Percentiles rank a stretch among this genome's conserved stretches.
phyloP scores from a whole-genome alignment of 176 grass and related monocot species.

The Carex kokanica region DNA sequence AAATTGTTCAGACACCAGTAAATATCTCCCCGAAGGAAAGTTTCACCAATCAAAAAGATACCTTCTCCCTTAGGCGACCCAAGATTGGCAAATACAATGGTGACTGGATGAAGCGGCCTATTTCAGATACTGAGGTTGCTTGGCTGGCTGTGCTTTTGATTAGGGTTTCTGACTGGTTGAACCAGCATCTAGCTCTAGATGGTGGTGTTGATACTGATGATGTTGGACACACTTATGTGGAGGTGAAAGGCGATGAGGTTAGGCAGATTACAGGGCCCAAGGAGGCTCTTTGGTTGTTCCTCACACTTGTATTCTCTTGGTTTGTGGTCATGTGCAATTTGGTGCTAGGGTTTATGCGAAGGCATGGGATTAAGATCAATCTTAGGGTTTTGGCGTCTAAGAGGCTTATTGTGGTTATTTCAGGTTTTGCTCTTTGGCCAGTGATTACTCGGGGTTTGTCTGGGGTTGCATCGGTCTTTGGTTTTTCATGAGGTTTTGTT shows the following conservation, averaged over 20 bases:
- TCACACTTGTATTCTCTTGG: constrained; percentile 40
- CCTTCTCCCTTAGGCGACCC: constrained; percentile 70
- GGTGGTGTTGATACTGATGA: constrained; percentile 17
- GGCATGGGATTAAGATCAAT: constrained; percentile 53
- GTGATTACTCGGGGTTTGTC: constrained; percentile 27
- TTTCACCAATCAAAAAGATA: constrained; percentile 34
- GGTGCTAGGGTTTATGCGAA: constrained; percentile 54
- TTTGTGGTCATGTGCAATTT: constrained; percentile 40
- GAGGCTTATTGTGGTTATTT: constrained; percentile 34
- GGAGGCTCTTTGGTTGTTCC: constrained; percentile 43
- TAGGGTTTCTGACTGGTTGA: constrained; percentile 58
- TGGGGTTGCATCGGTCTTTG: constrained; percentile 5
- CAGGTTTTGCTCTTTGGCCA: constrained; percentile 29
- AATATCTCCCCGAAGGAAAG: constrained; percentile 15
- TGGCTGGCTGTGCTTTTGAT: constrained; percentile 66
- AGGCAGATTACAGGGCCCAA: constrained; percentile 37
- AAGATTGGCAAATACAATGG: constrained; percentile 53
- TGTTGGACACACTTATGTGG: constrained; percentile 28
- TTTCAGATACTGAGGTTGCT: constrained; percentile 74
- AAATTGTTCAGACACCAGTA: constrained; percentile 20
- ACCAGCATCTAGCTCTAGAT: constrained; percentile 44
- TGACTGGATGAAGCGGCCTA: constrained; percentile 77
- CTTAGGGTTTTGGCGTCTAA: constrained; percentile 78
- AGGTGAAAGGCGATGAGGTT: constrained; percentile 39
- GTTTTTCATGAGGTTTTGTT: background rate